Evolutionary conservation across 768 basidiomycete species (phyloP).

Genomic region (Boletus edulis): DNA sequence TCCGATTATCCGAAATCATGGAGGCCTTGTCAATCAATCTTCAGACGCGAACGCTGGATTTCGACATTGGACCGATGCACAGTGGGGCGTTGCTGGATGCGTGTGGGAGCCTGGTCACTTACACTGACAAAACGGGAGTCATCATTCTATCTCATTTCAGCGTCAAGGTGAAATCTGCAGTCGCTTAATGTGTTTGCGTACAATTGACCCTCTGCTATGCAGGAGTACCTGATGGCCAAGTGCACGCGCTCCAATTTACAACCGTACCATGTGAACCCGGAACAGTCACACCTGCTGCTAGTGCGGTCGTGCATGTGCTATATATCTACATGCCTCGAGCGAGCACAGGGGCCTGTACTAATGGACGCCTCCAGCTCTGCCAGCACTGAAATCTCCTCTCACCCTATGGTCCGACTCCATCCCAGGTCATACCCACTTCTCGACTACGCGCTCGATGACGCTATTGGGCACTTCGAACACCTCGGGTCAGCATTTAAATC

Average conservation of each 20-base stretch:
- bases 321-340: background rate
- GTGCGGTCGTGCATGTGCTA: conserved; percentile 3
- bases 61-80: conserved; percentile 1
- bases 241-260: background rate
- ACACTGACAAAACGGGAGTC: background rate
- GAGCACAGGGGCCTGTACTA: background rate
- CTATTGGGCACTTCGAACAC: background rate
- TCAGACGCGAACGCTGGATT: background rate
- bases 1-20: background rate
- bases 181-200: background rate
- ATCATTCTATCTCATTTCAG: conserved; percentile 4
- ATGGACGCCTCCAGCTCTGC: background rate
- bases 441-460: background rate
- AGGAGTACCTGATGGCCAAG: conserved; percentile 1
- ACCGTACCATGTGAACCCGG: background rate
- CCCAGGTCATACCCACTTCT: background rate
- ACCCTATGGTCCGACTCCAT: background rate
- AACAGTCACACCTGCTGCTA: background rate
- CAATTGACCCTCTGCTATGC: background rate
- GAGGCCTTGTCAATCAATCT: conserved; percentile 1
- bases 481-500: background rate
- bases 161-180: background rate
- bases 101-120: conserved; percentile 6
- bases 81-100: conserved; percentile 2
- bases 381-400: background rate